These are phyloP conservation scores for Suillus spraguei DNA, from an alignment of 768 basidiomycete genomes.

Conservation along the genomic window DNA sequence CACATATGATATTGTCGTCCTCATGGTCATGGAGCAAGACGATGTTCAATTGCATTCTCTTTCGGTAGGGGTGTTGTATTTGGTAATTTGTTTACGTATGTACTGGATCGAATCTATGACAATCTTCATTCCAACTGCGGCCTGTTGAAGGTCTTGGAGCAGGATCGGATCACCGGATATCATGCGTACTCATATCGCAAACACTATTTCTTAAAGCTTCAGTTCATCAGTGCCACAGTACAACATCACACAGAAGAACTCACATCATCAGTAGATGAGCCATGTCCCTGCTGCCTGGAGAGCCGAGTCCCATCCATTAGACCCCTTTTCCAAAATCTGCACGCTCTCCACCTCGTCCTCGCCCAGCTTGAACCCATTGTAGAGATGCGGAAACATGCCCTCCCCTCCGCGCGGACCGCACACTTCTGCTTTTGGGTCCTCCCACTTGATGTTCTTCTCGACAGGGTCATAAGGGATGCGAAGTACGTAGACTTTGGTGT, in stretches of 20 bases:
- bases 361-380: slow-evolving; percentile 48
- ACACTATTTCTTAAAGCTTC: neutral
- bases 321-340: slow-evolving; percentile 25
- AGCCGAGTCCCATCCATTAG: slow-evolving; percentile 36
- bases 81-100: neutral
- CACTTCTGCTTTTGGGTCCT: slow-evolving; percentile 42
- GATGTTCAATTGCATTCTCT: neutral
- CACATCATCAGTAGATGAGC: slow-evolving; percentile 35
- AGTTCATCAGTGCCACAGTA: neutral
- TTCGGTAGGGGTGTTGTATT: too few relatives aligned
- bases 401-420: slow-evolving; percentile 46
- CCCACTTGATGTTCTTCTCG: slow-evolving; percentile 49
- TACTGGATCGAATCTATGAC: too few relatives aligned
- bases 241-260: neutral
- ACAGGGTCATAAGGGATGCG: slow-evolving; percentile 45
- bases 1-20: too few relatives aligned
- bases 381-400: slow-evolving; percentile 56
- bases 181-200: neutral
- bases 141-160: neutral
- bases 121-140: neutral
- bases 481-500: slow-evolving; percentile 43
- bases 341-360: slow-evolving; percentile 48
- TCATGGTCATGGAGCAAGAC: too few relatives aligned
- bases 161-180: neutral
- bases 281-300: slow-evolving; percentile 29